These are phyloP conservation scores for Botrytis elliptica DNA, from an alignment of 2,329 filamentous ascomycete genomes.

Conservation along the genomic window DNA sequence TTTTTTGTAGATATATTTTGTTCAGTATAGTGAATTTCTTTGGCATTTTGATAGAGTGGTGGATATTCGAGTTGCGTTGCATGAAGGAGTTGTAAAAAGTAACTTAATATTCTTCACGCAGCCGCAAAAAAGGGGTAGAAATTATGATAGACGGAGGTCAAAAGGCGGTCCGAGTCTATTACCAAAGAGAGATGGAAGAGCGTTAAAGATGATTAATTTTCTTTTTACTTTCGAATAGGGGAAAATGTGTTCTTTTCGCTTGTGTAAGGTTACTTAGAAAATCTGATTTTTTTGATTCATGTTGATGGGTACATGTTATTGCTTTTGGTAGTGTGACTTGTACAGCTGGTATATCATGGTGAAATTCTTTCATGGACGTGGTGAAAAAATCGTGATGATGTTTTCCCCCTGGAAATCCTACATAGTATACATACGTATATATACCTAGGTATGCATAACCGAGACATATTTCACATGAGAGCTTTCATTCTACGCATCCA, in stretches of 20 bases:
- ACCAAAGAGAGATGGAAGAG: neutral
- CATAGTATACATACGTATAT: neutral
- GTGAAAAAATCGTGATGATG: neutral
- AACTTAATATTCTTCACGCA: conserved; percentile 10
- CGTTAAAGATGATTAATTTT: conserved; percentile 1
- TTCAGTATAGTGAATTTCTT: conserved; percentile 20
- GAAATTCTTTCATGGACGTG: neutral
- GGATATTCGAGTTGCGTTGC: neutral
- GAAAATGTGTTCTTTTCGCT: conserved; percentile 12
- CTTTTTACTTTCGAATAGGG: conserved; percentile 11
- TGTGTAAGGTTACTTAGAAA: conserved; percentile 5
- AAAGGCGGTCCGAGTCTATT: conserved; percentile 13
- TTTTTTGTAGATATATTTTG: conserved; percentile 23
- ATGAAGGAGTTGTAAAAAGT: conserved; percentile 18
- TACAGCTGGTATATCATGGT: neutral
- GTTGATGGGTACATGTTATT: neutral
- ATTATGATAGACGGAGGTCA: conserved; percentile 5
- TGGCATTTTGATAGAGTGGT: conserved; percentile 16
- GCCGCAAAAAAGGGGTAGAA: neutral
- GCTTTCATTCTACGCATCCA: neutral
- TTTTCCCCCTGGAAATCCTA: neutral
- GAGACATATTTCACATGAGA: accelerated
- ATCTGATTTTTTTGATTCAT: neutral
- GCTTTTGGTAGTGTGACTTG: neutral
- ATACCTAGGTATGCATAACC: neutral